Evolutionary conservation across 768 basidiomycete genomes (phyloP), one percentile per base, ranked within the genome.

Genomic region (Epithele typhae): DNA sequence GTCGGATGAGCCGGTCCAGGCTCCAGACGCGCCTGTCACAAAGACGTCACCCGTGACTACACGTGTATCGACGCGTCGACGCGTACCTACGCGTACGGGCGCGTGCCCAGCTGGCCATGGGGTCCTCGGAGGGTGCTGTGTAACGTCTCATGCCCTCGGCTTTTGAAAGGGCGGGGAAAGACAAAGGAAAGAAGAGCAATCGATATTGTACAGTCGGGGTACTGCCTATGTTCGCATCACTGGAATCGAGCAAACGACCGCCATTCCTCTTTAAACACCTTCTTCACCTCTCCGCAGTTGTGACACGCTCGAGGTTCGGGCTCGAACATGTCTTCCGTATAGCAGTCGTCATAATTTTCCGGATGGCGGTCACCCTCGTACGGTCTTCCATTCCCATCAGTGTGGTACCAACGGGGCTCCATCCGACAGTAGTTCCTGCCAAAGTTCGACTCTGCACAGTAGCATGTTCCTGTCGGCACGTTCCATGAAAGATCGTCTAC

Each of bases 291-390:
- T 22, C 64, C 61, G 48, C 66, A 69, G 38, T 63, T 68, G 25
- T 56, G 60, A 49, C 67, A 68, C 25, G 56, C 52, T 41, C 62
- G 50, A 10, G 58, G 46, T 34, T 59, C 51, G 7, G 58, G 38
- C 41, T 68, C 64, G 35, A 59, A 69, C 2, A 54, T 48, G 7
- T 67, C 59, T 1, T 60, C 57, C 6, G 45, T 32, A 22, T 57
- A 59, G 10, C 48, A 40, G 3, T 49, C 27, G 14, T 7, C 7
- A 14, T 7, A 14, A 7, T 30, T 14, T 5, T 54, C 53, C 14
- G 69, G 67, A 46, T 69, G 68, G n/a, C 64, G 56, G 48, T 69
- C 67, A 14, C 68, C 66, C 35, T 40, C 46, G 46, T 67, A 69
- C 1, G 38, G 24, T 17, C 54, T 53, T 15, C 56, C 60, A 25